Evolutionary conservation across 2,329 filamentous ascomycete species (phyloP).

Genomic region (Hirsutella rhossiliensis): DNA sequence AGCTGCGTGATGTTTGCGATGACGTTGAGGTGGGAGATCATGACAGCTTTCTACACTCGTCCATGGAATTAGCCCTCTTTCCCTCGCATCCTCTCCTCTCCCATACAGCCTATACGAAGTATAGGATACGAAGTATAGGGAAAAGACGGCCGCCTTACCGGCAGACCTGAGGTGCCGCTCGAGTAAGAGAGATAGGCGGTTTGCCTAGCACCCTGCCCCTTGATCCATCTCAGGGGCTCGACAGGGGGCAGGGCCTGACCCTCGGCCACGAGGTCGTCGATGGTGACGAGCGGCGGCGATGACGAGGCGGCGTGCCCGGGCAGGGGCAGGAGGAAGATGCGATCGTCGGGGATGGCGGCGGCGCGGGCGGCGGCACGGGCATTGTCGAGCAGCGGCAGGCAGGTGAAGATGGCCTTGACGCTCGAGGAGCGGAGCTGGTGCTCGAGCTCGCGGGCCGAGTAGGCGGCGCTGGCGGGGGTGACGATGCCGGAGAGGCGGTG

Average conservation of each 20-base stretch:
- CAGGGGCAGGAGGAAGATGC: conserved; percentile 58
- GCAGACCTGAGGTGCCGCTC: conserved; percentile 67
- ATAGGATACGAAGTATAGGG: no score
- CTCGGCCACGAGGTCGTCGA: conserved; percentile 52
- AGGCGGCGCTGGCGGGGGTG: conserved; percentile 64
- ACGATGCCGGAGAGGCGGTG: conserved; percentile 65
- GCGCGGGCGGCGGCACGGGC: conserved; percentile 53
- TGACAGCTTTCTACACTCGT: conserved; percentile 57
- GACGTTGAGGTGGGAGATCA: conserved; percentile 70
- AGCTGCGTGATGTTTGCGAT: conserved; percentile 65
- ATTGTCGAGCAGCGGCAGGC: conserved; percentile 50
- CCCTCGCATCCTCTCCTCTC: no score
- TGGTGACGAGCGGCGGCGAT: conserved; percentile 53
- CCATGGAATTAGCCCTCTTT: not conserved
- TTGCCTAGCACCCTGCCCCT: conserved; percentile 54
- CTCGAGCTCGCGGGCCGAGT: conserved; percentile 56
- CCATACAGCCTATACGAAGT: no score
- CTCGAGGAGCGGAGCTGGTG: conserved; percentile 60
- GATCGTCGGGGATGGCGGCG: conserved; percentile 48
- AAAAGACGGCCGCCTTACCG: conserved; percentile 14
- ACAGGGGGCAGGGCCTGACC: conserved; percentile 43
- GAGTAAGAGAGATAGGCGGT: conserved; percentile 72
- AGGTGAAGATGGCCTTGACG: conserved; percentile 62
- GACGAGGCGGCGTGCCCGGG: conserved; percentile 42
- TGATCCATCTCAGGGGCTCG: conserved; percentile 44